Conservation (phyloP, 371 early-diverging fungal species). For the Nosema muscidifuracis region DNA sequence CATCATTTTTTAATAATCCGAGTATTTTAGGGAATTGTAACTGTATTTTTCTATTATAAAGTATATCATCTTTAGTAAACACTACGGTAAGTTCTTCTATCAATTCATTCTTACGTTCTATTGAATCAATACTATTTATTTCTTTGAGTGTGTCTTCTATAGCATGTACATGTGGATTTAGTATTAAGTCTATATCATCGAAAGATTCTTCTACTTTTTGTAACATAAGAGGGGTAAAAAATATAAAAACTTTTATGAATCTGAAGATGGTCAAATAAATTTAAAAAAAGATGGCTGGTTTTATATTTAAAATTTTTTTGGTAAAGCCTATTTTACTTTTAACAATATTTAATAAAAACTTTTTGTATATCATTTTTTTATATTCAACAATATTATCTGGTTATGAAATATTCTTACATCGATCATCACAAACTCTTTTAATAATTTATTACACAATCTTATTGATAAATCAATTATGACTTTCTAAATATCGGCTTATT, state of each 20-base stretch:
- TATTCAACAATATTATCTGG: too few species aligned
- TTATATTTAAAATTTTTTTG: too few species aligned
- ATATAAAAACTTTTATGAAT: background rate
- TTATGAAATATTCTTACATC: too few species aligned
- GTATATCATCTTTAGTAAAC: slow-evolving; percentile 12
- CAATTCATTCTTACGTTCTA: background rate
- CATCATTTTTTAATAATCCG: slow-evolving; percentile 4
- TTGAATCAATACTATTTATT: background rate
- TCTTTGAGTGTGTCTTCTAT: slow-evolving; percentile 22
- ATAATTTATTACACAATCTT: too few species aligned
- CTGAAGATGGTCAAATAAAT: background rate
- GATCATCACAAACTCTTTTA: too few species aligned
- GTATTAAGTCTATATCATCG: slow-evolving; percentile 27
- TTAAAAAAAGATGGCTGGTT: background rate
- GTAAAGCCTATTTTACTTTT: too few species aligned
- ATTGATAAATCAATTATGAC: slow-evolving; percentile 5
- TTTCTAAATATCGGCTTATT: slow-evolving; percentile 13
- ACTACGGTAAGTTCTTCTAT: slow-evolving; percentile 13
- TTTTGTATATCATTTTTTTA: too few species aligned
- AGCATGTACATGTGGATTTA: slow-evolving; percentile 25
- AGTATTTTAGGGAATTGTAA: slow-evolving; percentile 9
- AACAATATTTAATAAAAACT: too few species aligned
- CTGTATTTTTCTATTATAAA: slow-evolving; percentile 9
- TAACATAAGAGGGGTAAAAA: background rate
- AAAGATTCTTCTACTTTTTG: background rate